A percentile compares a stretch with the other conserved stretches of the same genome.
Evolutionary conservation across 2,329 filamentous ascomycete genomes (phyloP).

Genomic region (Neopestalotiopsis sp.): DNA sequence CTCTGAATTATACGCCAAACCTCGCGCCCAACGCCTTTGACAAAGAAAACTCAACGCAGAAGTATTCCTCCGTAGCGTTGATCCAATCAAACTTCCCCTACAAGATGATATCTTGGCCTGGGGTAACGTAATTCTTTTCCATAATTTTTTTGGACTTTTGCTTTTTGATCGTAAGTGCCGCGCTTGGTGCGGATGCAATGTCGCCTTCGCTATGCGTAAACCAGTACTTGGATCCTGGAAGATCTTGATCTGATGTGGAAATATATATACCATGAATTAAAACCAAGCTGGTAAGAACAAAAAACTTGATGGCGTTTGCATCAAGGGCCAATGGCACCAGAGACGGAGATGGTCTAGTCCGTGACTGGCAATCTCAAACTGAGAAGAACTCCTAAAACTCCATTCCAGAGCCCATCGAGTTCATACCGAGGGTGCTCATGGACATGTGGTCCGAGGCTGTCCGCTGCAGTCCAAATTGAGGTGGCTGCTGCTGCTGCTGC

Average conservation of each 20-base stretch:
- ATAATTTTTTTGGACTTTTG: neutral
- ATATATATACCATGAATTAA: neutral
- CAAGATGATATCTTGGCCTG: neutral
- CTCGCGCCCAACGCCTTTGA: neutral
- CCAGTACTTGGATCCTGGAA: neutral
- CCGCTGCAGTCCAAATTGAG: constrained; percentile 51
- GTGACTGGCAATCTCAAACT: constrained; percentile 27
- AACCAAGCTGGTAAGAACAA: neutral
- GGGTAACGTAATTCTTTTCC: constrained; percentile 1
- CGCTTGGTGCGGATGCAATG: neutral
- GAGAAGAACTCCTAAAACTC: constrained; percentile 39
- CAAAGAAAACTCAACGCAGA: neutral
- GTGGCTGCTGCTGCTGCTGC: constrained; percentile 33
- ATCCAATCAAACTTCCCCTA: neutral
- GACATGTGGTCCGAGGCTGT: constrained; percentile 46
- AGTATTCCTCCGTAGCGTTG: constrained; percentile 1
- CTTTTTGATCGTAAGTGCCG: neutral
- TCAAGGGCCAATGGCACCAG: neutral
- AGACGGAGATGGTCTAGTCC: neutral
- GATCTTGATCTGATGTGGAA: neutral
- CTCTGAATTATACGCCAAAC: no score
- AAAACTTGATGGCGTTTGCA: neutral
- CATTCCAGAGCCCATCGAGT: constrained; percentile 43
- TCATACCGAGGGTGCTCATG: constrained; percentile 42
- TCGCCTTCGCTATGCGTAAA: constrained; percentile 13